Base-by-base conservation (phyloP, 2,329 filamentous ascomycete species). In the Grosmannia huntii region DNA sequence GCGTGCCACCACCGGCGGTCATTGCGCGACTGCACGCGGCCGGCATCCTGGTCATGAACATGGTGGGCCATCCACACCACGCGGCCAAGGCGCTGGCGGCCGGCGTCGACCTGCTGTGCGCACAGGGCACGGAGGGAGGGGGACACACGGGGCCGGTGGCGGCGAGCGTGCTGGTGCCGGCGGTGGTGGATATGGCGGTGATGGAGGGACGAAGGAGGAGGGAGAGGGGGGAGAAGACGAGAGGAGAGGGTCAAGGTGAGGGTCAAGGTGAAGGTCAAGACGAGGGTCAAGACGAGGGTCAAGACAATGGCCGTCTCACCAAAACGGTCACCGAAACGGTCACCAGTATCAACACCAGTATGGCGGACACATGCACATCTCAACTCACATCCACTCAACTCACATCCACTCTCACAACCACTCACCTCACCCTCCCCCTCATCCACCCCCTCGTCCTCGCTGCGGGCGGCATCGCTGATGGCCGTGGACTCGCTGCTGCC, bases 51-150 rank as follows among this genome's bases (percentile, higher is more conserved):
- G 79, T 96, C 41, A 96, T 96, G 90, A 96, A 96, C 71, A 96
- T 96, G 91, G 90, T 96, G 23, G 92, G 92, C 0, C 88, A 91
- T 66, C 91, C 92, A 2, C 90, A 87, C 69, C 92, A 97, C 70
- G 91, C 91, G 0, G 81, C 86, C 69, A 96, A 96, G 74, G 91
- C 91, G 2, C 76, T 97, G 4, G 83, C 90, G 55, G 81, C 86
- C 0, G 92, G 92, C 50, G 90, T 95, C 11, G 92, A 97, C 72
- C 85, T 96, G 63, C 81, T 97, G 6, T 96, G 90, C 69, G 85
- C 91, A 2, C 92, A 97, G 74, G 92, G 92, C 53, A 90, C 90
- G 56, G 92, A 97, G 71, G 92, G 91, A 1, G 92, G 92, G 21
- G 92, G 91, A 0, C 92, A 97, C 73, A 96, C 92, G 1, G 91